Base-by-base conservation (phyloP, 768 basidiomycete genomes). In the Serendipita sp. region DNA sequence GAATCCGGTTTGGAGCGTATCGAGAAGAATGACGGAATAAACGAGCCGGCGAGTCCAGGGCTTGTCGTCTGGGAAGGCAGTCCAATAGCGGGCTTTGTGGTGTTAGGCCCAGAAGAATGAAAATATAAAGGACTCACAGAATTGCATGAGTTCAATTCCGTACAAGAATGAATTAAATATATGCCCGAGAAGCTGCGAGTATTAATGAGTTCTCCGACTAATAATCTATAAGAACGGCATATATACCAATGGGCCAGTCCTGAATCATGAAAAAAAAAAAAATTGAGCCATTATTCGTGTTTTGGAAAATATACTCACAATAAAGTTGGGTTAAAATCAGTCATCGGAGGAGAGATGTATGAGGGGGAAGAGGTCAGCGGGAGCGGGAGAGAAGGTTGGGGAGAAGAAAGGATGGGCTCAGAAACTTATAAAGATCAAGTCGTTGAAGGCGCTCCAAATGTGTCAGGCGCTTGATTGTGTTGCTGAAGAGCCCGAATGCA, bases 81-180 rank as follows among this genome's bases (percentile, higher is more conserved):
- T 38, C 28, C 37, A n/a, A 37, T 60, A 60, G 30, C 56, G 56
- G 35, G 24, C 56, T 60, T 30, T 28, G 34, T 18, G 32, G 1
- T 10, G 28, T n/a, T 60, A 60, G 56, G 16, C 3, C 16, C 10
- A 35, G 16, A 28, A 8, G 8, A 11, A 8, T 32, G 37, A 35
- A 28, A 34, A 8, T 30, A n/a, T 11, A 28, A 8, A 24, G 16
- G 37, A 60, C 56, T 30, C 35, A 38, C 56, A 60, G 34, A 60
- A 60, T 32, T 60, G 56, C 24, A 60, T 38, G 16, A 60, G 56
- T 30, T 60, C 56, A 34, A 60, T 60, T 4, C 56, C 56, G 34
- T 60, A 60, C 28, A 60, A n/a, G 18, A 60, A 60, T 30, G 37
- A 32, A 38, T 60, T 60, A 35, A 60, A 37, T 30, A 60, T 34